Base-by-base conservation (phyloP, 2,329 filamentous ascomycete species). In the Emergomyces orientalis region DNA sequence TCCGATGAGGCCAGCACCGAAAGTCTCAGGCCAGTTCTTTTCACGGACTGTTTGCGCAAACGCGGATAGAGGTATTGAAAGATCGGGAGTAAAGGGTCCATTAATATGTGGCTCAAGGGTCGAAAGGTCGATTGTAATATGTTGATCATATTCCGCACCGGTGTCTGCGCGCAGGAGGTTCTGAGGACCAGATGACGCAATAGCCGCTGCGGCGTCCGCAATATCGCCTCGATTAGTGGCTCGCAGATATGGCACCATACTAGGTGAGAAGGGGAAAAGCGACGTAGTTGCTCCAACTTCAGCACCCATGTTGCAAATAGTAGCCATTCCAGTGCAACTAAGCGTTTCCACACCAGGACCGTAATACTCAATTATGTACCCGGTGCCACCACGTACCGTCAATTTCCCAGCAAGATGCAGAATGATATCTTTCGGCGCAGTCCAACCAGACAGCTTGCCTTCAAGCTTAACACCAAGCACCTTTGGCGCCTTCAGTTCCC, bases 271-370 rank as follows among this genome's bases (percentile, higher is more conserved):
- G 54, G 94, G 94, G 84, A 99, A 97, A 70, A 95, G 85, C 51
- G 89, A 97, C 13, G 91, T 97, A 32, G 90, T 97, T n/a, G 91
- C 94, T 69, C 91, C 95, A 64, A 95, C 91, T 81, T 96, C 94
- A 65, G 75, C 79, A 66, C 88, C 90, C 90, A 96, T 96, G 77
- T 96, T 96, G 73, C 86, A 90, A 47, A 89, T 86, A 0, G 94
- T 97, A 0, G 91, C 88, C 90, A 96, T 96, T 65, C 93, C 94
- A 0, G 93, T 99, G 69, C 86, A 88, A 77, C 90, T 96, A 60
- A 99, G 82, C 0, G 90, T 89, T 67, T 96, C 85, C 2, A 97
- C 90, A 60, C 94, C 94, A 39, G 90, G 86, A 0, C 93, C 94
- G 69, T 91, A 89, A 75, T 97, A 97, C 78, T 99, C 94, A 64